Evolutionary conservation across 306 rosid species (phyloP), one percentile per base, ranked within the genome.

Genomic region (Hylodesmum podocarpum): DNA sequence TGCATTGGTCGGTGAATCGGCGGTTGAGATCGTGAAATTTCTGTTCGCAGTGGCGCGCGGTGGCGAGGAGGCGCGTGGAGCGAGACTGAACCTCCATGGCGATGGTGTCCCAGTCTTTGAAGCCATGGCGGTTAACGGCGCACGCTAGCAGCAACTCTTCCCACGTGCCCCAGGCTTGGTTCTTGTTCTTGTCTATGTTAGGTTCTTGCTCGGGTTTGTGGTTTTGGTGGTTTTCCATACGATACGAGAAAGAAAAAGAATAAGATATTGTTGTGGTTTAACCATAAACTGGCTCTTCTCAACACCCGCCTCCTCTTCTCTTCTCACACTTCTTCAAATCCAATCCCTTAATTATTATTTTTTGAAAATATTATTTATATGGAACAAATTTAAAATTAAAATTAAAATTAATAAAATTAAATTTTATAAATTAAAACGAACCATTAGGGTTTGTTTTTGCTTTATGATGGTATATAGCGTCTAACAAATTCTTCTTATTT

Each of bases 91-190:
- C 78, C 78, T 90, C 97, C 86, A 79, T 75, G 70, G 93, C 84
- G 27, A 92, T 84, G 72, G 89, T 13, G 54, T 87, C 84, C 97
- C 97, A 92, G 84, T 88, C 89, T 55, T 80, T 66, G 79, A 76
- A 78, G 58, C 97, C 97, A 79, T 92, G 91, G 70, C 96, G 97
- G 61, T 87, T 82, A 2, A 91, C 97, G 50, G 97, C 97, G 70
- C 44, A 80, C 0, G 89, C 96, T 1, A 92, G 85, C 68, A 92
- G 18, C 3, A 92, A 87, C 66, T 92, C 97, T 69, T 92, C 97
- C 96, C 89, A 85, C 46, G 97, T 88, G 19, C 91, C 97, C 97
- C 96, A 92, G 7, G 53, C 62, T 18, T 57, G 79, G 13, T 46
- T 83, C 8, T 46, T 59, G 41, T 55, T 27, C 53, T 72, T 27